Base-by-base conservation (phyloP, 2,329 filamentous ascomycete genomes). In the Teratosphaeria nubilosa region DNA sequence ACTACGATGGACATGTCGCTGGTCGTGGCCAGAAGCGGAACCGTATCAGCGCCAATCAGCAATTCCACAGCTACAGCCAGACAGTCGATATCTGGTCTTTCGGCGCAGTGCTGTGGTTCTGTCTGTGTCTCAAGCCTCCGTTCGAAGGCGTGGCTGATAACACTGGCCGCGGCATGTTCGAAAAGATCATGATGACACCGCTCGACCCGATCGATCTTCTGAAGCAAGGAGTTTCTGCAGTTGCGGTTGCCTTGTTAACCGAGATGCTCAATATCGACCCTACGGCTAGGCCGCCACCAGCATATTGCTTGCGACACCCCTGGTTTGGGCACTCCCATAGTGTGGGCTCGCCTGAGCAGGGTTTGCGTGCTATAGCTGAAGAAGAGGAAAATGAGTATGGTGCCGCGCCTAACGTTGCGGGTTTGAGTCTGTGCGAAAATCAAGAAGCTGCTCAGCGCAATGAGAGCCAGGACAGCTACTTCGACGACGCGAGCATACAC, bases 11-110 rank as follows among this genome's bases (percentile, higher is more conserved):
- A n/a, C 81, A 85, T 60, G 78, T 85, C 41, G 80, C 79, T 41
- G 79, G 80, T 32, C 76, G 77, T 66, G 80, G 84, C n/a, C 86
- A 85, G 64, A 80, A 84, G 66, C 68, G 70, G 7, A 59, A 64
- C 27, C 80, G 84, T 24, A 83, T 86, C 45, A 69, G 77, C 41
- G 70, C 69, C 37, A 68, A 65, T n/a, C 63, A 67, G 53, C 64
- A 66, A 73, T 80, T 68, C 74, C 77, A 74, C 67, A 85, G 90
- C 24, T 99, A 99, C 72, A 90, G 86, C 68, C 90, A 95, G 61
- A 90, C 91, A 1, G 89, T 97, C 32, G 94, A 99, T 70, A 88
- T 96, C 62, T 99, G 94, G 92, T 97, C 94, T 0, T 83, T 96
- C 53, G 94, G 90, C 16, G 94, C 91, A 14, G 94, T 99, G 1